A percentile compares a stretch with the other conserved stretches of the same genome.
Evolutionary conservation across 805 yeast species (phyloP).

Genomic region (Nakazawaea pomicola): DNA sequence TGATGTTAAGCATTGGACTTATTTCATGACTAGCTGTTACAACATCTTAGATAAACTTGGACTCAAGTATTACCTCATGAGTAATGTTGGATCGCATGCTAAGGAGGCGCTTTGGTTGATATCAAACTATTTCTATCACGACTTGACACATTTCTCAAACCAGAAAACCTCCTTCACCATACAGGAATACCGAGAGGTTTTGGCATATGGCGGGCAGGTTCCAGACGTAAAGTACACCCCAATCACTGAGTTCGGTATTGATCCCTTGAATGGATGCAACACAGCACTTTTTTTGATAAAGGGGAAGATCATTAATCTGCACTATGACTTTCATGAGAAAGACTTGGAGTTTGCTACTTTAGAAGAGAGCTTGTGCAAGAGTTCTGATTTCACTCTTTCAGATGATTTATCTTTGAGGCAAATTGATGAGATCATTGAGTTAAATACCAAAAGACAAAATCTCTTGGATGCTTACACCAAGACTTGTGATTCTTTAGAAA

Average conservation of each 20-base stretch:
- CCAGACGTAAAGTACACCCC: conserved; percentile 6
- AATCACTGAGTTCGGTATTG: conserved; percentile 30
- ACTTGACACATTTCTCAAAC: conserved; percentile 30
- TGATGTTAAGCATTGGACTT: conserved; percentile 34
- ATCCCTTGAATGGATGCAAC: conserved; percentile 40
- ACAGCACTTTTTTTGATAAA: conserved; percentile 33
- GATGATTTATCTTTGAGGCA: neutral
- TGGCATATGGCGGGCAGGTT: conserved; percentile 22
- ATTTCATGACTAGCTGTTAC: conserved; percentile 26
- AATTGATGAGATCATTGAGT: neutral
- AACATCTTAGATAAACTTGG: conserved; percentile 27
- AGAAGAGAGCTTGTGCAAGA: neutral
- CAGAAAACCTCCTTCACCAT: conserved; percentile 33
- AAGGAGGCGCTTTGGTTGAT: conserved; percentile 37
- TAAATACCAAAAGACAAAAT: neutral
- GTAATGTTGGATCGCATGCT: conserved; percentile 15
- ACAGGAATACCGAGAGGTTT: conserved; percentile 28
- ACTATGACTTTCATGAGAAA: conserved; percentile 24
- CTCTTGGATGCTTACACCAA: neutral
- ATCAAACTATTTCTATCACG: conserved; percentile 39
- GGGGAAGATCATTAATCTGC: conserved; percentile 35
- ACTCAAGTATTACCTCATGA: conserved; percentile 1
- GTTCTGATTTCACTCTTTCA: too few relatives aligned
- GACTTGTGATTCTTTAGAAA: conserved; percentile 19
- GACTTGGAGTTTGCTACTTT: conserved; percentile 9